These are phyloP conservation scores for Lachancea lanzarotensis DNA, from an alignment of 805 yeast species.

Conservation along the genomic window DNA sequence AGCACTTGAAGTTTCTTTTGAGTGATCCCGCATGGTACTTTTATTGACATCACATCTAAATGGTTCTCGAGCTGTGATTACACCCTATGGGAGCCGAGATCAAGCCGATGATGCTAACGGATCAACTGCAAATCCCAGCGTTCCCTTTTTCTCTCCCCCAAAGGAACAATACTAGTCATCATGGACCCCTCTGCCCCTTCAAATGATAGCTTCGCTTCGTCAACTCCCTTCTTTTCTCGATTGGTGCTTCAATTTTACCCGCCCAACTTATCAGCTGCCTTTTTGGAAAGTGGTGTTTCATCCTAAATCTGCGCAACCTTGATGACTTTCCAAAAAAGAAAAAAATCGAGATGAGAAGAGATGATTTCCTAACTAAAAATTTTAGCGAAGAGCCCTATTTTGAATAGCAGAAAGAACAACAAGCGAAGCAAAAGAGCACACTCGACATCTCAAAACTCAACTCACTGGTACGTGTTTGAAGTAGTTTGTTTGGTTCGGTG, in stretches of 20 bases:
- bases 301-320: background rate
- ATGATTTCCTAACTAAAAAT: slow-evolving; percentile 7
- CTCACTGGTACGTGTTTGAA: background rate
- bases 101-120: no score
- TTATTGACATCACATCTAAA: no score
- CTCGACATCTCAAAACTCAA: background rate
- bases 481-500: background rate
- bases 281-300: background rate
- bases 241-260: background rate
- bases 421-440: background rate
- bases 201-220: background rate
- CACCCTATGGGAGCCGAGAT: no score
- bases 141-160: no score
- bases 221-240: background rate
- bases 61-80: no score
- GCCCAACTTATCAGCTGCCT: background rate
- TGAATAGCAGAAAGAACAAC: slow-evolving; percentile 1
- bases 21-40: no score
- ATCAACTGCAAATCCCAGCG: no score
- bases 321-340: slow-evolving; percentile 1
- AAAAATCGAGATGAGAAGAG: slow-evolving; percentile 8
- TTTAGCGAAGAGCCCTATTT: slow-evolving; percentile 10
- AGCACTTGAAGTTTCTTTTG: no score
- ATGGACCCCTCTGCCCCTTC: no score
- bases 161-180: no score